Percentiles rank a stretch among this genome's conserved stretches.
These are phyloP conservation scores for Podaxis pistillaris DNA, from an alignment of 768 basidiomycete species.

Conservation along the genomic window DNA sequence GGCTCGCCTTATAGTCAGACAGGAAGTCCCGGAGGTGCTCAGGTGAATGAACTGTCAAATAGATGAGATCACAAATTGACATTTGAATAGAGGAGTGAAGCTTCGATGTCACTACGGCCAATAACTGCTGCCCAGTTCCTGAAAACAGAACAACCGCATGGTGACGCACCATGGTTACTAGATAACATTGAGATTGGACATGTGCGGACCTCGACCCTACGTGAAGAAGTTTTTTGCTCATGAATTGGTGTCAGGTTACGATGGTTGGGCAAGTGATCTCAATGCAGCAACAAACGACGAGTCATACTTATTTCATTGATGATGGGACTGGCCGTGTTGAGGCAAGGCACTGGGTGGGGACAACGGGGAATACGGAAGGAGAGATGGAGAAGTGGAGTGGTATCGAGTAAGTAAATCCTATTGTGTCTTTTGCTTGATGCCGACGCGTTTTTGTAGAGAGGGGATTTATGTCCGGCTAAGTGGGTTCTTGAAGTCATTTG, in stretches of 20 bases:
- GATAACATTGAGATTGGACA: conserved; percentile 81
- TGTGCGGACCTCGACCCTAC: conserved; percentile 34
- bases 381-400: conserved; percentile 48
- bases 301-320: conserved; percentile 75
- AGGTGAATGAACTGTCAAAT: conserved; percentile 27
- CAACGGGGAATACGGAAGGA: conserved; percentile 45
- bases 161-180: conserved; percentile 86
- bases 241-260: conserved; percentile 19
- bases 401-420: conserved; percentile 35
- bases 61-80: background rate
- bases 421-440: conserved; percentile 1
- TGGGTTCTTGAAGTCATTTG: conserved; percentile 80
- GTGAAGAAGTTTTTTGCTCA: conserved; percentile 11
- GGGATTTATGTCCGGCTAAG: conserved; percentile 78
- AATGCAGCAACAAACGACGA: conserved; percentile 72
- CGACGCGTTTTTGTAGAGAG: conserved; percentile 44
- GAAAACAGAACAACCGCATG: conserved; percentile 77
- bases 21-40: conserved; percentile 61
- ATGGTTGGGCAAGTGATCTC: conserved; percentile 54
- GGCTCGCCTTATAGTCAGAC: conserved; percentile 58
- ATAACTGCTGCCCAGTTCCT: conserved; percentile 76
- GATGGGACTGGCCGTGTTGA: conserved; percentile 84
- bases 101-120: conserved; percentile 51
- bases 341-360: conserved; percentile 80
- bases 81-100: conserved; percentile 31